These are phyloP conservation scores for Calonectria multiphialidica DNA, from an alignment of 2,329 filamentous ascomycete species.

Conservation along the genomic window DNA sequence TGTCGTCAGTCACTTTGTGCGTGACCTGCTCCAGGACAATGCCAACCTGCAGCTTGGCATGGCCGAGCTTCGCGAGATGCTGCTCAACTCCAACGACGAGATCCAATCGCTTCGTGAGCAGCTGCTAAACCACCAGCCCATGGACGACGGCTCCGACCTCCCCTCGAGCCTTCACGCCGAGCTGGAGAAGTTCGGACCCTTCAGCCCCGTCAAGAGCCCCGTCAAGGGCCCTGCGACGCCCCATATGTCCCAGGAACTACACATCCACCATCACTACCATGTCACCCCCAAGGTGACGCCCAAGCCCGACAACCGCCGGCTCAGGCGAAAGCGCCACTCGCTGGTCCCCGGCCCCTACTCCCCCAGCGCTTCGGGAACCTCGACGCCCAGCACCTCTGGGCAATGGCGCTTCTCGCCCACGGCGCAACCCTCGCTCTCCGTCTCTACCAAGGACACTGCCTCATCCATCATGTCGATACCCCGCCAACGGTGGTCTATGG, in stretches of 20 bases:
- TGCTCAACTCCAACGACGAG: slow-evolving; percentile 93
- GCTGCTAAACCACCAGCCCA: slow-evolving; percentile 81
- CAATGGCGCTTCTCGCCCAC: slow-evolving; percentile 54
- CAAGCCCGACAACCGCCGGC: slow-evolving; percentile 71
- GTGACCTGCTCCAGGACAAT: slow-evolving; percentile 95
- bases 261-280: slow-evolving; percentile 96
- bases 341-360: slow-evolving; percentile 71
- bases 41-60: slow-evolving; percentile 93
- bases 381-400: slow-evolving; percentile 55
- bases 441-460: slow-evolving; percentile 63
- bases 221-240: slow-evolving; percentile 32
- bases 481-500: slow-evolving; percentile 71
- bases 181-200: slow-evolving; percentile 61
- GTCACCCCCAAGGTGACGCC: slow-evolving; percentile 72
- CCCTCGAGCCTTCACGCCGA: slow-evolving; percentile 77
- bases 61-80: slow-evolving; percentile 89
- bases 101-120: slow-evolving; percentile 89
- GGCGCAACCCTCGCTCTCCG: slow-evolving; percentile 55
- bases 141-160: slow-evolving; percentile 51
- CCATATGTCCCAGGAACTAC: slow-evolving; percentile 76
- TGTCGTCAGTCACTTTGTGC: slow-evolving; percentile 96
- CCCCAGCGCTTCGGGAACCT: slow-evolving; percentile 57
- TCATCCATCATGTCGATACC: slow-evolving; percentile 55
- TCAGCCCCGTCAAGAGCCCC: not conserved
- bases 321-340: slow-evolving; percentile 79